These are phyloP conservation scores for Arabidopsis arenosa DNA, from an alignment of 345 rosid genomes.

Conservation along the genomic window DNA sequence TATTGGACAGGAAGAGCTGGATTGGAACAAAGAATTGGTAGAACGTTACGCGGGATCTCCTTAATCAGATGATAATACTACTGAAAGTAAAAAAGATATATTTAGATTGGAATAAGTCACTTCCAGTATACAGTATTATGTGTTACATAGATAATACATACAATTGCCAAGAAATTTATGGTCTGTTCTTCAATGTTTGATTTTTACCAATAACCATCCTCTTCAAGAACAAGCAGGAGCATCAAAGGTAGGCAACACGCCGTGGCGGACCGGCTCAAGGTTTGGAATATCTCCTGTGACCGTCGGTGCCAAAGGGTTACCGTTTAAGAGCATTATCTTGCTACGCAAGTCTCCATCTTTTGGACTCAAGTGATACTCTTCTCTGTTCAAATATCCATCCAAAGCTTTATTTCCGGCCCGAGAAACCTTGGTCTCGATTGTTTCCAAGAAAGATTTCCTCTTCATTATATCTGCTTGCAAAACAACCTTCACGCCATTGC, in stretches of 20 bases:
- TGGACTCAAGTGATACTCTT: conserved; percentile 90
- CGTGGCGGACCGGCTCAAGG: conserved; percentile 56
- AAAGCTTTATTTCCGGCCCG: conserved; percentile 67
- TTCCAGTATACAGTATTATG: not conserved
- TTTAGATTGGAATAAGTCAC: conserved; percentile 12
- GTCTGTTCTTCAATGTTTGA: not conserved
- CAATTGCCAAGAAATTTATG: conserved; percentile 20
- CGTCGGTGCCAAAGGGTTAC: conserved; percentile 63
- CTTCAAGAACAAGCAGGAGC: conserved; percentile 67
- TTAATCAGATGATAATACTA: conserved; percentile 21
- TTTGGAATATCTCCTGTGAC: conserved; percentile 60
- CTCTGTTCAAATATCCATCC: conserved; percentile 55
- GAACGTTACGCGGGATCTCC: conserved; percentile 62
- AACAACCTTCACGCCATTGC: conserved; percentile 51
- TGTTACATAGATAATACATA: not conserved
- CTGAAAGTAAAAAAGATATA: not conserved
- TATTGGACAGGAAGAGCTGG: conserved; percentile 78
- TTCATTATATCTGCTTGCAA: conserved; percentile 35
- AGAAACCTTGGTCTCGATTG: conserved; percentile 62
- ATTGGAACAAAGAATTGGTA: conserved; percentile 72
- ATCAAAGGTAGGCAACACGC: conserved; percentile 69
- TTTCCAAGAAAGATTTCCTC: conserved; percentile 46
- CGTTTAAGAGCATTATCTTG: conserved; percentile 76
- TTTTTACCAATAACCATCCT: not conserved
- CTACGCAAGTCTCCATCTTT: conserved; percentile 69